Percentiles rank a stretch among this genome's conserved stretches.
These are phyloP conservation scores for Trichothecium sympodiale DNA, from an alignment of 2,329 filamentous ascomycete species.

Conservation along the genomic window DNA sequence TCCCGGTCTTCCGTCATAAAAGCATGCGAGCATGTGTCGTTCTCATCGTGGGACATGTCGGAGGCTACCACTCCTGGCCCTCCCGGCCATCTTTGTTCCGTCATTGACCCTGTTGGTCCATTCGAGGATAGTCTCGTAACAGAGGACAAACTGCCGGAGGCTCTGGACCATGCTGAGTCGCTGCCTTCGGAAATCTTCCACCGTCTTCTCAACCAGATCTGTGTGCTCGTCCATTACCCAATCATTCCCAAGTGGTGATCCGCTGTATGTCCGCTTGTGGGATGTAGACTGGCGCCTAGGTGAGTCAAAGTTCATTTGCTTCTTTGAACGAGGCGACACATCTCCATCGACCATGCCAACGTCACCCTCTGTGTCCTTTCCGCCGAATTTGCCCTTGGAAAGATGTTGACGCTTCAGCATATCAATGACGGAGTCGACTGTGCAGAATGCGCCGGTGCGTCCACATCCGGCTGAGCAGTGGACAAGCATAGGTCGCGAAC, in stretches of 20 bases:
- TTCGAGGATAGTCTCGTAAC: conserved; percentile 89
- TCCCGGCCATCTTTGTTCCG: conserved; percentile 9
- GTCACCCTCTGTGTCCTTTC: conserved; percentile 29
- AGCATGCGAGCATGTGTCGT: background rate
- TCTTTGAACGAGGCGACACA: conserved; percentile 16
- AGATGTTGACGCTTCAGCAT: conserved; percentile 76
- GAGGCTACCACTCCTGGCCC: conserved; percentile 20
- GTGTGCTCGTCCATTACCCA: conserved; percentile 62
- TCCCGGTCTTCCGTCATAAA: too few species aligned
- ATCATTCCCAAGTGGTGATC: conserved; percentile 29
- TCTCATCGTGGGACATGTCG: conserved; percentile 8
- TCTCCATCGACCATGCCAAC: conserved; percentile 29
- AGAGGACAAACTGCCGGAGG: conserved; percentile 84
- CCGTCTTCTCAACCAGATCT: conserved; percentile 76
- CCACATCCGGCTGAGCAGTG: conserved; percentile 96
- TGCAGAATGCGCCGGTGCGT: conserved; percentile 91
- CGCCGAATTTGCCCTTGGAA: background rate
- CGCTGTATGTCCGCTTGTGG: conserved; percentile 8
- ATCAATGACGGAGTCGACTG: conserved; percentile 89
- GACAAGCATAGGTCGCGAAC: conserved; percentile 66
- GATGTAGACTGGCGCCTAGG: conserved; percentile 8
- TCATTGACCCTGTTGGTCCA: conserved; percentile 55
- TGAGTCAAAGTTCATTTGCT: conserved; percentile 12
- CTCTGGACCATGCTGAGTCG: conserved; percentile 95
- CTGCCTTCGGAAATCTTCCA: conserved; percentile 83